A percentile compares a stretch with the other conserved stretches of the same genome.
Conservation (phyloP, 1,139 yeast genomes). For the Magnusiomyces fungicola region DNA sequence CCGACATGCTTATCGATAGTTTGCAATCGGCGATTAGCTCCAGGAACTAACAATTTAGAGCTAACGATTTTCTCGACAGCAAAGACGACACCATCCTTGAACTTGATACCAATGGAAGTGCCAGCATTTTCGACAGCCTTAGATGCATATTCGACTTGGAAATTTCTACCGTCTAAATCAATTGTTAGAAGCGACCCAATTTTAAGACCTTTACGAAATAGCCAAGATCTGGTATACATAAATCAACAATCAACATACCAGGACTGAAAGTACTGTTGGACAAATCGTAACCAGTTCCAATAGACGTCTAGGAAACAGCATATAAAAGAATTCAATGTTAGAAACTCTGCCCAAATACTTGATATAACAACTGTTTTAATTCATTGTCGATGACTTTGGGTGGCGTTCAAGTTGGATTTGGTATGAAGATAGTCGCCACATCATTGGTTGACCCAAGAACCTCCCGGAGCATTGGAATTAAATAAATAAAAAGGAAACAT, state of each 20-base stretch:
- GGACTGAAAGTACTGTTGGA: slow-evolving; percentile 77
- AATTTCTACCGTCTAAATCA: slow-evolving; percentile 78
- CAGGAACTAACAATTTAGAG: slow-evolving; percentile 84
- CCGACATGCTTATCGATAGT: slow-evolving; percentile 92
- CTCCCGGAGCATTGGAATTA: no score
- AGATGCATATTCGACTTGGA: slow-evolving; percentile 96
- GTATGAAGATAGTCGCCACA: no score
- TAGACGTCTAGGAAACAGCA: slow-evolving; percentile 52
- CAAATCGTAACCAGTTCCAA: slow-evolving; percentile 95
- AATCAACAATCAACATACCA: slow-evolving; percentile 28
- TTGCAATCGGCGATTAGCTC: slow-evolving; percentile 82
- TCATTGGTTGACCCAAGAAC: no score
- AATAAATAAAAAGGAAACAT: background rate
- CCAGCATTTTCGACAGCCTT: slow-evolving; percentile 98
- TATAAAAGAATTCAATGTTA: background rate
- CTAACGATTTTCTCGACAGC: slow-evolving; percentile 92
- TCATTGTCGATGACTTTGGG: background rate
- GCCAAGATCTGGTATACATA: background rate
- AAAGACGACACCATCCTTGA: slow-evolving; percentile 85
- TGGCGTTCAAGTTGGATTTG: background rate
- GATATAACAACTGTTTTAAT: background rate
- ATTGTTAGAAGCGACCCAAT: background rate
- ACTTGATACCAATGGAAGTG: slow-evolving; percentile 87
- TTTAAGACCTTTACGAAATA: no score
- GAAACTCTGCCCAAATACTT: background rate